Evolutionary conservation across 257 asterid species (phyloP), one percentile per base, ranked within the genome.

Genomic region (Scutellaria galericulata): DNA sequence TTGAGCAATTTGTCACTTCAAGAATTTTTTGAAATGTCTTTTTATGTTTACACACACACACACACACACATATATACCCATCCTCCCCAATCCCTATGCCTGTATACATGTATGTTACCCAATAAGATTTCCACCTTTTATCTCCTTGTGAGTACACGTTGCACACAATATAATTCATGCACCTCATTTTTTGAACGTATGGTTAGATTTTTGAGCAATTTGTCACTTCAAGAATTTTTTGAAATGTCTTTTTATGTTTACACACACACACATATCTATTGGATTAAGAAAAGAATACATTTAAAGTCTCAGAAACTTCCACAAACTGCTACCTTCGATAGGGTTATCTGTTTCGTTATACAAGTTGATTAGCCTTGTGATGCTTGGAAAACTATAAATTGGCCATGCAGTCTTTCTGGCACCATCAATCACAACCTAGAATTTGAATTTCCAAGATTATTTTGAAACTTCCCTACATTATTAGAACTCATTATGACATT

Each of bases 401-500:
- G 7, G 7, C 50, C 45, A 60, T 12, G 15, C 37, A 12, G 53
- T 44, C 44, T 15, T 54, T 39, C 61, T 35, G 59, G 47, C 47
- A 46, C 37, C 5, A 13, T 35, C 37, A 47, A n/a, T 18, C 9
- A 9, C 72, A 27, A 15, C 39, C 22, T 5, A 47, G 46, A 60
- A 47, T 45, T 57, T 47, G 48, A 47, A 66, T 47, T 47, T 8
- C 65, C 40, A 4, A 27, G 18, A 54, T 18, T 24, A 70, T 5
- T 42, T 31, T 61, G 15, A n/a, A 60, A 24, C 20, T 52, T 66
- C 69, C 9, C 3, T 8, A 35, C 37, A 20, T 24, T 39, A 20
- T 55, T 9, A 0, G 2, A 58, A 64, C 52, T 69, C 62, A 60
- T 71, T 22, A 62, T 64, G 68, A 12, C 61, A 52, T 9, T 57